Base-by-base conservation (phyloP, 1,139 yeast genomes). In the Zhuliangozyma parablackwelliae region DNA sequence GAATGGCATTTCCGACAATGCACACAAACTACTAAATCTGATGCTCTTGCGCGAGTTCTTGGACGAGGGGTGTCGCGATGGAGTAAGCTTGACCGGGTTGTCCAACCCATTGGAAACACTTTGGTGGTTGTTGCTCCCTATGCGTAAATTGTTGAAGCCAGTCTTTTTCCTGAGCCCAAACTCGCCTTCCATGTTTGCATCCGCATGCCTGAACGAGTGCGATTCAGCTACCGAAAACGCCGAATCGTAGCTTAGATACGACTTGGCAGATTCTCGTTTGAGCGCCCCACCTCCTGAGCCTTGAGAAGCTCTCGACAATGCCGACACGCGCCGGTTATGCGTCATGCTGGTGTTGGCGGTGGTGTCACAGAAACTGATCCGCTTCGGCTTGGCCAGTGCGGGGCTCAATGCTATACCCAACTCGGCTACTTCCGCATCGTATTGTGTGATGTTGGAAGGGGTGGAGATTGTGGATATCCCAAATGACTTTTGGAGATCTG, bases 211-310 rank as follows among this genome's bases (percentile, higher is more conserved):
- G 9, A 9, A 23, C 5, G 24, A 23, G 24, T 23, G 24, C 3
- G 24, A 23, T 35, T 61, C 56, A 7, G 65, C 56, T 10, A 59
- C 49, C 1, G 80, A 74, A 37, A 72, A 63, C 4, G 74, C 79
- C 1, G 81, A 74, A 49, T 77, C 82, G 44, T 77, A 77, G 42
- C 79, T 74, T 31, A 76, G 43, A 45, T 77, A 77, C 1, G 82
- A 76, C 45, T 69, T 71, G 2, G 55, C 48, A 1, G 80, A 73
- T 31, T 67, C 67, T 38, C 68, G 48, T 39, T 48, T 59, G 39
- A 59, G 50, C 1, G 50, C 45, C 6, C 72, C 62, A 25, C 72
- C 62, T 25, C 54, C 53, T 7, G 57, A 46, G 3, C 69, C 59
- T 24, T 41, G 64, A 2, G 48, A 45, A 29, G 21, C 36, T 32